phyloP scores from a whole-genome alignment of 768 basidiomycete genomes.

The Paxillus rubicundulus region DNA sequence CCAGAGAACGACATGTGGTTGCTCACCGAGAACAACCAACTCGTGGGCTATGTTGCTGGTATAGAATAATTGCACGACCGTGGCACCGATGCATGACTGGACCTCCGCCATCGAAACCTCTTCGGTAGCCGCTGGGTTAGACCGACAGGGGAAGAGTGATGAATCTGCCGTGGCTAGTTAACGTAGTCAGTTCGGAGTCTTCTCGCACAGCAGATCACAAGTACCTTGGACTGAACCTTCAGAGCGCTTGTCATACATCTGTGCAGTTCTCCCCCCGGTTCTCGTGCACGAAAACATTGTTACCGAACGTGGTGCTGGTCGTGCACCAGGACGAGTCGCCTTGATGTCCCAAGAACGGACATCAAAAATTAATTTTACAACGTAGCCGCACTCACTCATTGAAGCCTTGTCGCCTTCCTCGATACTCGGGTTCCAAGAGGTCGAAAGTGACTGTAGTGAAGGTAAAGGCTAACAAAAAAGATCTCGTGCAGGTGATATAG shows the following conservation, averaged over 20 bases:
- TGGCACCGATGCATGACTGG: slow-evolving; percentile 36
- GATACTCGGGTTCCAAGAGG: no score
- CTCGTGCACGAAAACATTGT: slow-evolving; percentile 94
- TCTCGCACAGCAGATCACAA: not conserved
- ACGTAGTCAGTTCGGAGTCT: not conserved
- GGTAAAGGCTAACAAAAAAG: not conserved
- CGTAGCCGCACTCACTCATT: no score
- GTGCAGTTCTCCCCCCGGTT: slow-evolving; percentile 76
- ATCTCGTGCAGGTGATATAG: not conserved
- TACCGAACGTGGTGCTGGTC: slow-evolving; percentile 82
- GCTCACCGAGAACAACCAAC: slow-evolving; percentile 39
- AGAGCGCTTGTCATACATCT: slow-evolving; percentile 77
- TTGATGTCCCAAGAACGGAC: slow-evolving; percentile 18
- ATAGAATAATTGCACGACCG: no score
- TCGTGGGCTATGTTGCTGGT: no score
- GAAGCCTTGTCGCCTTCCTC: no score
- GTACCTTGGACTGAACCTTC: slow-evolving; percentile 34
- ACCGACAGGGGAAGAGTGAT: not conserved
- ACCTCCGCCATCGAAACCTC: slow-evolving; percentile 68
- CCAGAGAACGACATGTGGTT: not conserved
- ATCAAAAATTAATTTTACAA: no score
- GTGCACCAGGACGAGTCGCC: slow-evolving; percentile 45
- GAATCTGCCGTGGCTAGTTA: slow-evolving; percentile 7
- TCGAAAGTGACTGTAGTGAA: not conserved
- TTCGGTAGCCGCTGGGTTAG: slow-evolving; percentile 43